Evolutionary conservation across 2,329 filamentous ascomycete species (phyloP), one percentile per base, ranked within the genome.

Genomic region (Monosporascus cannonballus): DNA sequence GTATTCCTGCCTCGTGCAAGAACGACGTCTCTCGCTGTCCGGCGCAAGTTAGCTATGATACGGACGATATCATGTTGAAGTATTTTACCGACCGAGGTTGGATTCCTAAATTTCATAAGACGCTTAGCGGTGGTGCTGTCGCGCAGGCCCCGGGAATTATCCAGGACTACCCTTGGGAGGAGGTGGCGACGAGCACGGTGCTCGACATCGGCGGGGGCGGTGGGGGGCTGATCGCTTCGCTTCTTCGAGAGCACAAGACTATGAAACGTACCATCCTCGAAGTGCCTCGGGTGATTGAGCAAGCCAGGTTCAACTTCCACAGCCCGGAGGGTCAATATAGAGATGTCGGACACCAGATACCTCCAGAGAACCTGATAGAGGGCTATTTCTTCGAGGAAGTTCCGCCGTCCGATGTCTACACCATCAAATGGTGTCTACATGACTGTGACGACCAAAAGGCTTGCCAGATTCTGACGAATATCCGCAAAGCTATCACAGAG

Each of bases 361-460:
- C 56, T 0, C 17, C 2, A 3, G 42, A 47, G 3, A 57, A 67
- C 41, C 54, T 74, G 6, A 60, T 71, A 37, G 59, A 49, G 0
- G 72, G 73, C 0, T 68, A 75, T 56, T 76, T 75, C 58, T 60
- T 73, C 3, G 22, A 59, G 6, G 34, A 50, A 4, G 58, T 75
- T 1, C 71, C 72, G 1, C 11, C 53, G 0, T 69, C 45, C 25
- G 59, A 67, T 14, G 56, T 61, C 1, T 68, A 68, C 53, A 60
- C 58, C 2, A 67, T 69, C 60, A 75, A 75, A 50, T 75, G 73
- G 72, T 67, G 62, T 47, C 63, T 75, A 14, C 73, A 75, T 49
- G 64, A 75, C 55, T 75, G 72, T 72, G 54, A 58, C 1, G 71
- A 74, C 50, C 56, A 59, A 0, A 53, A 71, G 3, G 65, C 62